Base-by-base conservation (phyloP, 2,329 filamentous ascomycete genomes). In the Blastomyces percursus region DNA sequence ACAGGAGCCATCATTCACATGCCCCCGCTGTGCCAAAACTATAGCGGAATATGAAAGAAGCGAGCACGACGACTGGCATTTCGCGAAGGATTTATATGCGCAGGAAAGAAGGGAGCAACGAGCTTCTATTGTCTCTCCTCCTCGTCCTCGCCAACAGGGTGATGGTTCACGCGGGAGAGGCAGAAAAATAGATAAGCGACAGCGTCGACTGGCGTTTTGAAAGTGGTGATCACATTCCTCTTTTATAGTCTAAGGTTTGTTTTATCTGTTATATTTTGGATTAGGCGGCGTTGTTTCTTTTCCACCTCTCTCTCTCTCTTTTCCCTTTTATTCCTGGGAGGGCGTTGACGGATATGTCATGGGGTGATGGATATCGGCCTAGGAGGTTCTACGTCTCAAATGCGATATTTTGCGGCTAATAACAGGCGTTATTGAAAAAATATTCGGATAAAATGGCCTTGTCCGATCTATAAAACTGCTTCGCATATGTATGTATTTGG, bases 51-150 rank as follows among this genome's bases (percentile, higher is more conserved):
- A 78, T 32, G 83, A 87, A 62, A 81, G 82, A 68, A 82, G 86
- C 67, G 92, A 89, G 75, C 94, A 99, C 73, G 81, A 87, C 61
- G 94, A 99, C 74, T 97, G 92, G 87, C 94, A 99, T 76, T 88
- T 96, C 76, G 94, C 94, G 55, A 90, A 89, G 76, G 89, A 93
- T 68, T 80, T 99, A 24, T 60, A 63, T 55, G 59, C 54, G 4
- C 62, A 65, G 40, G 64, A 67, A 14, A 56, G 44, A 24, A 35
- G 32, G 32, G 19, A 57, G 38, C 40, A 60, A 9, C 55, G 46
- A 11, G 2, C 38, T 24, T 27, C 55, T 19, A 27, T 30, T 58
- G n/a, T 38, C 5, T 12, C 55, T 21, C 35, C 55, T 44, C 9
- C 38, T n/a, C 55, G 7, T 35, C 32, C 8, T 9, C 32, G 32